Evolutionary conservation across 345 rosid genomes (phyloP), one percentile per base, ranked within the genome.

Genomic region (Melaleuca alternifolia): DNA sequence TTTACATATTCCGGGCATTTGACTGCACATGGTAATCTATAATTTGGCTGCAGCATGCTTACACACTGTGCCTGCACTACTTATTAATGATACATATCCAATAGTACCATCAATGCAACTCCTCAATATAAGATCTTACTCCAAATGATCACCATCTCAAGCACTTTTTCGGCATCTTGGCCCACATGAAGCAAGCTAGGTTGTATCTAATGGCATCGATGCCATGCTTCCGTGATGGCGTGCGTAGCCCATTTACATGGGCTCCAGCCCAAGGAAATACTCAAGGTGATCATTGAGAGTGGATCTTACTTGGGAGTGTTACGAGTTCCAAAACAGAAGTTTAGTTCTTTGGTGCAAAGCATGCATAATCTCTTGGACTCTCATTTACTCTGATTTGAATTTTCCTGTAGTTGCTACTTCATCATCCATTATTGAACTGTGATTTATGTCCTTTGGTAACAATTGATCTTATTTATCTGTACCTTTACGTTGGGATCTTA

Each of bases 1-100:
- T 93, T 93, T 87, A 89, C 92, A 1, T 95, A 93, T 89, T 96
- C 97, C 57, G 54, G 89, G 4, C 96, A 91, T 89, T 87, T 95
- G 86, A 89, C 96, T 26, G 93, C 92, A 6, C 94, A 91, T 79
- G 99, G 99, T 97, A 92, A 85, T 18, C 51, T 75, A 13, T 30
- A 14, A 24, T 48, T 54, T 37, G 50, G 21, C 51, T 57, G 24
- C 10, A 77, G 52, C 52, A 13, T 10, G 81, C 54, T 71, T 33
- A 28, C 5, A 0, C 1, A 57, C 41, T 50, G n/a, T 85, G 81
- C 77, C 5, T 50, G 53, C 3, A 2, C 48, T 71, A 15, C 54
- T 51, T 51, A 5, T 51, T 51, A 37, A 41, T 71, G 79, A 71
- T 71, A 6, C 6, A 21, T 71, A 71, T 71, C 7, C 0, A 37